Evolutionary conservation across 345 rosid genomes (phyloP), one percentile per base, ranked within the genome.

Genomic region (Salix udensis): DNA sequence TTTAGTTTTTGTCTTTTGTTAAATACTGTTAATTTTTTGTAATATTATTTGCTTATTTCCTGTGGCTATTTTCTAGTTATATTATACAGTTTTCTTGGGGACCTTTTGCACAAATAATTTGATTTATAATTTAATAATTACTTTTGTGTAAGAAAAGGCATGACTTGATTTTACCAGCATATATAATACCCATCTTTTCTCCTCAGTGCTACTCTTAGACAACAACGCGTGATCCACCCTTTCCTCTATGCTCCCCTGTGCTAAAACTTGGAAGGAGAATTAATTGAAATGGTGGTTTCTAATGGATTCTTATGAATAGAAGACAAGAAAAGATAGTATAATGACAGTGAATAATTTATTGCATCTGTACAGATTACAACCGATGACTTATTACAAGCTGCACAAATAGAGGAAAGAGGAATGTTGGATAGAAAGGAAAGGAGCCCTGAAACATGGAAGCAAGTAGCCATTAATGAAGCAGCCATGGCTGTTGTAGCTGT

Each of bases 401-500:
- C 98, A 74, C 93, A 92, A 89, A 92, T 92, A 78, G 97, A 94
- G 90, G 97, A 92, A 80, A 89, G 97, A 83, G 98, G 98, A 82
- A 87, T 90, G 90, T 86, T 94, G 78, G 97, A 92, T 79, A 90
- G 88, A 79, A 91, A 88, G 86, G 93, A 94, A 40, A 84, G 98
- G 78, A 90, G 97, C 81, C 81, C 83, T 42, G 91, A 88, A 81
- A 88, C 86, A 65, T 90, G 98, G 98, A 88, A 86, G 83, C 97
- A 91, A 85, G 90, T 94, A 48, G 97, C 98, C 74, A 81, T 94
- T 28, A 94, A 94, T 72, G 98, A 94, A 84, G 97, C 96, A 46
- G 96, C 98, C 23, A 92, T 91, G 94, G 98, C 98, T 74, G 94
- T 92, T 77, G 92, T 87, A 19, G 97, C 98, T 52, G 90, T 91